Evolutionary conservation across 495 filamentous ascomycete species (phyloP), one percentile per base, ranked within the genome.

Genomic region (Chaetomium fimeti): DNA sequence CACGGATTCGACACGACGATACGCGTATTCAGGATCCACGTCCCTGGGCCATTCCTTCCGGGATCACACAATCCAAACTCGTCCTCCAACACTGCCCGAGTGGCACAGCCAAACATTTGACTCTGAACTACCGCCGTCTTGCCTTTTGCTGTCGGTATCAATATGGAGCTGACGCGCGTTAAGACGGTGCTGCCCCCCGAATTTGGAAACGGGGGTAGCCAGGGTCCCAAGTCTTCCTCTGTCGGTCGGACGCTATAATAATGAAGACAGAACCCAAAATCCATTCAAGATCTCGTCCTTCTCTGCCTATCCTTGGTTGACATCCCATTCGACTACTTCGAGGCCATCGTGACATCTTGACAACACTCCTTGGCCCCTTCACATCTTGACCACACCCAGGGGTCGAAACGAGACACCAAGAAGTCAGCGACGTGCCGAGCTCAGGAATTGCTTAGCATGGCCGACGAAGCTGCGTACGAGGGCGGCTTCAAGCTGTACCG

Each of bases 401-500:
- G 2, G 38, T n/a, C n/a, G n/a, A n/a, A n/a, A 40, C 5, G 16
- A 43, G 13, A 43, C 40, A 18, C 13, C 5, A 16, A 1, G 13
- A 11, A 36, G 32, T 36, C 2, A 43, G 5, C 40, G 15, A 18
- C 40, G 16, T 43, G 13, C 40, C 40, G 16, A 11, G 13, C 38
- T 43, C 40, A 15, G 32, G 32, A 3, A 18, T 18, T n/a, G n/a
- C n/a, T n/a, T 6, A 43, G 2, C 5, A 43, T 43, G 40, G 40
- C 40, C 5, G 40, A 18, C 13, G 36, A 36, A 2, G 6, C 24
- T 3, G 36, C 32, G 4, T 57, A 13, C 12, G 54, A 40, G 54
- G 54, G 36, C 36, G 52, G 52, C 15, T 61, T 61, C 58, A 71
- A 72, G 4, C 74, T 74, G 62, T 83, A 79, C 61, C 68, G 69